A percentile compares a stretch with the other conserved stretches of the same genome.
phyloP scores from a whole-genome alignment of 1,284 basidiomycete genomes.

The Crepidotus sp. region DNA sequence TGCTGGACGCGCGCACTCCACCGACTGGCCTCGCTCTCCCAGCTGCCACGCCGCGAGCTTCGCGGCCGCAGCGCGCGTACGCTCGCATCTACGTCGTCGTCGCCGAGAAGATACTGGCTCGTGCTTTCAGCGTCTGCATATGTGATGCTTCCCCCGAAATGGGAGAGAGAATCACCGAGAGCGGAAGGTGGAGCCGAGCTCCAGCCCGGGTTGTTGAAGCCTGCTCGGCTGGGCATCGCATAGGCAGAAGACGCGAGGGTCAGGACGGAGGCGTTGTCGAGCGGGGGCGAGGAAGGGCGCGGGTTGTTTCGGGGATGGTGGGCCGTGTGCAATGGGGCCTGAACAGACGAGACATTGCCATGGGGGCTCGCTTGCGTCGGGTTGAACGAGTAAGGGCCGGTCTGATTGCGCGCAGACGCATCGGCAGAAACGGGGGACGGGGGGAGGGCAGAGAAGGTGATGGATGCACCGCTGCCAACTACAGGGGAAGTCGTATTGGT shows the following conservation, averaged over 20 bases:
- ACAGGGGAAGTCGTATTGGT: constrained; percentile 41
- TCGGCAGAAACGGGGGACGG: constrained; percentile 32
- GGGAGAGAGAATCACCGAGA: constrained; percentile 63
- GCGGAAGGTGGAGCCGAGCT: constrained; percentile 41
- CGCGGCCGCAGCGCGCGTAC: constrained; percentile 70
- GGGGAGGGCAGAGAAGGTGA: constrained; percentile 63
- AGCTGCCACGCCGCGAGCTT: constrained; percentile 73
- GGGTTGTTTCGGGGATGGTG: constrained; percentile 96
- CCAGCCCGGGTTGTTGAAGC: constrained; percentile 31
- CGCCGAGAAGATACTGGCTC: constrained; percentile 55
- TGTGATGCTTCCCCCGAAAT: constrained; percentile 47
- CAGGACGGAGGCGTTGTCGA: constrained; percentile 85
- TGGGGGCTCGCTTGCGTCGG: constrained; percentile 20
- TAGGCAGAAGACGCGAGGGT: constrained; percentile 92
- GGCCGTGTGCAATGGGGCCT: constrained; percentile 80
- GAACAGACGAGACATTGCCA: constrained; percentile 34
- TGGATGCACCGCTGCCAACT: constrained; percentile 51
- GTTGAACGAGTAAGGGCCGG: constrained; percentile 18
- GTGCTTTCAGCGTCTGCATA: constrained; percentile 55
- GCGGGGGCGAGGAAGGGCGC: constrained; percentile 79
- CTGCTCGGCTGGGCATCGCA: constrained; percentile 46
- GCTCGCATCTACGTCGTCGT: constrained; percentile 70
- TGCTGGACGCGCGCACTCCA: constrained; percentile 67
- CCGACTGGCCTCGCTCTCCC: constrained; percentile 74
- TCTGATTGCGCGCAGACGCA: constrained; percentile 21